Evolutionary conservation across 73 alveolate species (phyloP), one percentile per base, ranked within the genome.

Genomic region (Stentor roeselii): DNA sequence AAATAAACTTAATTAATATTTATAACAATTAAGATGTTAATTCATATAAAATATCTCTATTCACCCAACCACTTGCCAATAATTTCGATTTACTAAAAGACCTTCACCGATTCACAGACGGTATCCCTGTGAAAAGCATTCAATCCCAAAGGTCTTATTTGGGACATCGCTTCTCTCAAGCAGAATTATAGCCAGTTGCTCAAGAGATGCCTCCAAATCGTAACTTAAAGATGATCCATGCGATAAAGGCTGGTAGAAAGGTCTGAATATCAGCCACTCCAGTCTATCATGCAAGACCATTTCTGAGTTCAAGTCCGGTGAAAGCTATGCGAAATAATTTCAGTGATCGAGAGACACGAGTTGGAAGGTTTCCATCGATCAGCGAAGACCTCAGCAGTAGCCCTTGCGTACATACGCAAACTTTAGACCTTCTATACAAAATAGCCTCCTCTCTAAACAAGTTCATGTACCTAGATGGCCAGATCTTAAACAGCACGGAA

Each of bases 371-470:
- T 67, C 21, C 80, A 67, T 67, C 14, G 41, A 0, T 27, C 21
- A 14, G 42, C 80, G 0, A 67, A 67, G 34, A 67, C 80, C 34
- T 30, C 80, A 21, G 80, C 80, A 27, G 80, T 40, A 30, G 80
- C 80, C 21, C 42, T 67, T 21, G 41, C n/a, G 21, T 27, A 67
- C 34, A 67, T 67, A 27, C 21, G 80, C 27, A 67, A 67, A 40
- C 80, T 2, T 67, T 67, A 67, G 80, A 67, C 15, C n/a, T 0
- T 67, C 41, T 67, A 11, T 67, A 67, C 37, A 67, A 67, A 32
- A 67, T 27, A 40, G 42, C 80, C 27, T 14, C 41, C 37, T 67
- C 34, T 34, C 80, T 40, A 21, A 67, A 40, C 41, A 67, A 67
- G 37, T 67, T 27, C 34, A 67, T 67, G 80, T 67, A 21, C 34